Conservation (phyloP, 73 alveolate species). For the Paramecium tetraurelia region DNA sequence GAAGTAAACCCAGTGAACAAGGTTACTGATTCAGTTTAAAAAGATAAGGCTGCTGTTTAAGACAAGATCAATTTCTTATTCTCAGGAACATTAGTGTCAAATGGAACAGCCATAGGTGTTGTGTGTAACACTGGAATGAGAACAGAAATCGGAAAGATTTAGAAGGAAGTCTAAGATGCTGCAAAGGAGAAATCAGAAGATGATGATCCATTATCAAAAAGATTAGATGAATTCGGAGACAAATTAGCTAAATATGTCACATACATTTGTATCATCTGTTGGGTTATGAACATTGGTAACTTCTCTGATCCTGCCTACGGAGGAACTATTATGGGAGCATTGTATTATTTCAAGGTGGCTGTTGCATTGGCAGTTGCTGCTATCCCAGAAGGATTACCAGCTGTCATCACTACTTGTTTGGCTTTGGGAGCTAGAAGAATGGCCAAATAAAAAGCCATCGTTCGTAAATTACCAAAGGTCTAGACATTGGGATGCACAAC, state of each 20-base stretch:
- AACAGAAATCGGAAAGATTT: constrained; percentile 94
- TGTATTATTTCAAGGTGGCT: constrained; percentile 96
- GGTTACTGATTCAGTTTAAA: constrained; percentile 6
- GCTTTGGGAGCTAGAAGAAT: constrained; percentile 92
- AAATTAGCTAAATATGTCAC: constrained; percentile 81
- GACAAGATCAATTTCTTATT: constrained; percentile 68
- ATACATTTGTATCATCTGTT: constrained; percentile 59
- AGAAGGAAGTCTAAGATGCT: constrained; percentile 88
- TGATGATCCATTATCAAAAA: constrained; percentile 91
- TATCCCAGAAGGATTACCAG: constrained; percentile 99
- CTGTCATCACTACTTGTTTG: constrained; percentile 97
- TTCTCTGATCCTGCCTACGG: constrained; percentile 60
- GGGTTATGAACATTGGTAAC: constrained; percentile 60
- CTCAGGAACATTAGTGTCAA: constrained; percentile 82
- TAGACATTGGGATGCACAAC: constrained; percentile 97
- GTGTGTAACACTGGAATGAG: constrained; percentile 92
- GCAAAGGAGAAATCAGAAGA: constrained; percentile 79
- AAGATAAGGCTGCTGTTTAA: constrained; percentile 19
- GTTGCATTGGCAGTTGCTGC: constrained; percentile 99
- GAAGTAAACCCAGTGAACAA: constrained; percentile 33
- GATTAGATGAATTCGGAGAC: constrained; percentile 91
- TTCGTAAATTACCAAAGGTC: constrained; percentile 59
- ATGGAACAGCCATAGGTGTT: constrained; percentile 87
- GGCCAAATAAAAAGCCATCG: constrained; percentile 63
- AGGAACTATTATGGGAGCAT: constrained; percentile 81